These are phyloP conservation scores for Alternaria burnsii DNA, from an alignment of 2,329 filamentous ascomycete genomes.

Conservation along the genomic window DNA sequence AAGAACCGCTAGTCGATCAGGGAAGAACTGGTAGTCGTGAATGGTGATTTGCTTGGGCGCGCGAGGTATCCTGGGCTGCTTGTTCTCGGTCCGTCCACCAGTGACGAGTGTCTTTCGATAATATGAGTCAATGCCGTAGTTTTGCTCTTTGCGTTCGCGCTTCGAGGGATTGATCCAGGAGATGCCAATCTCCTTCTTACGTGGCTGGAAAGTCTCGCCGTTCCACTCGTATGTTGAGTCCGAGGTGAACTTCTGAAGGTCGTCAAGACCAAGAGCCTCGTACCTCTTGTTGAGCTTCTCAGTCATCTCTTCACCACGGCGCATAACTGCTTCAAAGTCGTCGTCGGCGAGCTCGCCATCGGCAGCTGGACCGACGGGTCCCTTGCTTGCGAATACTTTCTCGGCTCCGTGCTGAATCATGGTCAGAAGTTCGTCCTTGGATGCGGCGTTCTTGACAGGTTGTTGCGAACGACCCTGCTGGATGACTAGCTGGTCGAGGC, in stretches of 20 bases:
- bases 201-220: constrained; percentile 90
- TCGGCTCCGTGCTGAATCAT: constrained; percentile 99
- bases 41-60: constrained; percentile 91
- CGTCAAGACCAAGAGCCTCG: constrained; percentile 95
- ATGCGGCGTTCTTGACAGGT: constrained; percentile 87
- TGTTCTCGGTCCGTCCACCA: constrained; percentile 78
- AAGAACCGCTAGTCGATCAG: constrained; percentile 80
- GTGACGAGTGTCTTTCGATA: constrained; percentile 91
- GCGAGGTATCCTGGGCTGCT: constrained; percentile 93
- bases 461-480: constrained; percentile 95
- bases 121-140: constrained; percentile 98
- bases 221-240: constrained; percentile 99
- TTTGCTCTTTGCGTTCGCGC: constrained; percentile 97
- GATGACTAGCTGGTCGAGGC: constrained; percentile 95
- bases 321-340: constrained; percentile 88
- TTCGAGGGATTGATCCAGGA: constrained; percentile 99
- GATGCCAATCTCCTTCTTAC: constrained; percentile 84
- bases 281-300: constrained; percentile 92
- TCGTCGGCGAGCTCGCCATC: constrained; percentile 77
- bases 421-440: constrained; percentile 92
- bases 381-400: constrained; percentile 83
- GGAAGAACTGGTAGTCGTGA: constrained; percentile 98
- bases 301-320: constrained; percentile 86
- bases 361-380: constrained; percentile 67
- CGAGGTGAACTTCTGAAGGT: constrained; percentile 96